Conservation (phyloP, 2,329 filamentous ascomycete genomes). For the Trichoderma asperellum region DNA sequence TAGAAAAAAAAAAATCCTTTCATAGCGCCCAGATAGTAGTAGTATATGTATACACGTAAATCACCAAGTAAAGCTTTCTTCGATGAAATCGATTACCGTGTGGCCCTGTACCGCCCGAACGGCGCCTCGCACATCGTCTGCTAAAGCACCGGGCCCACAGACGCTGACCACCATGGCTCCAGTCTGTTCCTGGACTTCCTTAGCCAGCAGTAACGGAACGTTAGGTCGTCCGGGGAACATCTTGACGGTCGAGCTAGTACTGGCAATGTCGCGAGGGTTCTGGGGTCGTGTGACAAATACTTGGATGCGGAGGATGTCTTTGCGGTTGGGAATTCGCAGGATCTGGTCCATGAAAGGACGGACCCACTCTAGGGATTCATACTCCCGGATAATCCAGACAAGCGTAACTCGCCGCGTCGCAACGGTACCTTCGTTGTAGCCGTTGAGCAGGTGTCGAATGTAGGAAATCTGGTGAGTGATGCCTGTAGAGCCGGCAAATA, state of each 20-base stretch:
- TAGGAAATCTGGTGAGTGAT: slow-evolving; percentile 96
- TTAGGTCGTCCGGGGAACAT: slow-evolving; percentile 92
- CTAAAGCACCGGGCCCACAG: slow-evolving; percentile 74
- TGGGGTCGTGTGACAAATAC: slow-evolving; percentile 90
- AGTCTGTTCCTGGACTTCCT: slow-evolving; percentile 79
- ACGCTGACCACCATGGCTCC: slow-evolving; percentile 89
- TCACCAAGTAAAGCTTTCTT: slow-evolving; percentile 75
- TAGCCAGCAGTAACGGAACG: slow-evolving; percentile 74
- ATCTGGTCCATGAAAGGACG: slow-evolving; percentile 80
- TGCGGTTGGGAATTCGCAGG: slow-evolving; percentile 76
- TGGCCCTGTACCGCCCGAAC: slow-evolving; percentile 66
- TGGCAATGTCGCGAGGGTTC: slow-evolving; percentile 79
- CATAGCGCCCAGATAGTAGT: slow-evolving; percentile 20
- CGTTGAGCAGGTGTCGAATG: slow-evolving; percentile 74
- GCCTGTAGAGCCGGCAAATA: slow-evolving; percentile 90
- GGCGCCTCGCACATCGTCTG: slow-evolving; percentile 74
- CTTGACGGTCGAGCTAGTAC: slow-evolving; percentile 77
- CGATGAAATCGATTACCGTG: slow-evolving; percentile 72
- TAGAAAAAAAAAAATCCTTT: slow-evolving; percentile 11
- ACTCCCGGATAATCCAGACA: slow-evolving; percentile 90
- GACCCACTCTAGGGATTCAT: slow-evolving; percentile 90
- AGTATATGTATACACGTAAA: not conserved
- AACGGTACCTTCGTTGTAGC: slow-evolving; percentile 70
- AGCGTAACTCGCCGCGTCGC: slow-evolving; percentile 82
- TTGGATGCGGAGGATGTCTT: slow-evolving; percentile 82